Base-by-base conservation (phyloP, 139 green algal species). In the Pleodorina starrii region DNA sequence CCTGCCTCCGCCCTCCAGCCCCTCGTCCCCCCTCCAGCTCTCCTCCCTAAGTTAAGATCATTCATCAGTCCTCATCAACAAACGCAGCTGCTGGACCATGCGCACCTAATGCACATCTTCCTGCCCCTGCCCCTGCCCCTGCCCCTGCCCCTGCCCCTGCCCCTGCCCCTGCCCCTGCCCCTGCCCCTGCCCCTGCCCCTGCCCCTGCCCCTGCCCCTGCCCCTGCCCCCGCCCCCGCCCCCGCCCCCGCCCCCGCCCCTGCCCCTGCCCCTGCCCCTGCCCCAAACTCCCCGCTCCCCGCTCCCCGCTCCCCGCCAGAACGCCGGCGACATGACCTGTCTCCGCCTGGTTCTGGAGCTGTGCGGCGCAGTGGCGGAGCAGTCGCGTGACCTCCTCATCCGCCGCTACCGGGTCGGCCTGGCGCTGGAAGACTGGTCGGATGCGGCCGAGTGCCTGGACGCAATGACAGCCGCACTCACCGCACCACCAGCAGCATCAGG, bases 381-480 rank as follows among this genome's bases (percentile, higher is more conserved):
- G 76, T 40, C 48, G 5, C n/a, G 42, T 5, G 48, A 84, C 48
- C 10, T 69, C 46, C 76, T 84, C 0, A 3, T 51, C 19, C 76
- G 48, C 46, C 76, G 76, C 29, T 48, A 50, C 14, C 48, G 32
- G 1, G 76, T 69, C 17, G 35, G 48, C 46, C n/a, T 84, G n/a
- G 32, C 48, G 0, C 48, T 71, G 17, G 76, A 84, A n/a, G 48
- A 69, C 48, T 84, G 76, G 76, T 35, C 17, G 23, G 72, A 63
- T 43, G 73, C 63, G 72, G 78, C 68, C 5, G 71, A 71, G n/a
- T 63, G 44, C 1, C 85, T 92, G 60, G 74, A 78, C 17, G 82
- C 40, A 0, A 51, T 68, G 80, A 50, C 38, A 85, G 44, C 74
- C 54, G 17, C 77, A 51, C 42, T 73, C 12, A 12, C 48, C 48